These are phyloP conservation scores for Plicaturopsis crispa DNA, from an alignment of 768 basidiomycete genomes.

Conservation along the genomic window DNA sequence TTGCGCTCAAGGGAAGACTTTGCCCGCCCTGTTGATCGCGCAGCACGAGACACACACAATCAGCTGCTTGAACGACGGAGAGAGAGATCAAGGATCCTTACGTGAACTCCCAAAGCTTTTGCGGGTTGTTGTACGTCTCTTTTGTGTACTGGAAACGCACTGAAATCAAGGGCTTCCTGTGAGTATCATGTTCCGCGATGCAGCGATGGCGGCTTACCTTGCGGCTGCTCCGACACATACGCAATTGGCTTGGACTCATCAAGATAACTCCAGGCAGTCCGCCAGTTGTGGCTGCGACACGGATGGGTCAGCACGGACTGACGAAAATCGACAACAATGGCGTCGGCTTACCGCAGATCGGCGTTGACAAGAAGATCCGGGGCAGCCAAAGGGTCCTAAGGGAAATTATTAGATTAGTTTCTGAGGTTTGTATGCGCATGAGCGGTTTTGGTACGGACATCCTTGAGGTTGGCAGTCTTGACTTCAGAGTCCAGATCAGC, in stretches of 20 bases:
- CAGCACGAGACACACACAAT: too few relatives aligned
- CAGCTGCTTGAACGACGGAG: too few relatives aligned
- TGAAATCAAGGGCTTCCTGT: conserved; percentile 12
- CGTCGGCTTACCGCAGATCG: too few relatives aligned
- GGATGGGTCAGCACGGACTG: too few relatives aligned
- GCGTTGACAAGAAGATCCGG: conserved; percentile 39
- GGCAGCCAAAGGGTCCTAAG: conserved; percentile 34
- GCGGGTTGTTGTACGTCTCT: conserved; percentile 59
- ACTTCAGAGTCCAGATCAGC: conserved; percentile 51
- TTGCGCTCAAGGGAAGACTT: too few relatives aligned
- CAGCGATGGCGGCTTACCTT: too few relatives aligned
- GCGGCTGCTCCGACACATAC: too few relatives aligned
- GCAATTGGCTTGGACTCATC: conserved; percentile 17
- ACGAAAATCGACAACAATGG: too few relatives aligned
- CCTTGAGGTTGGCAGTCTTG: conserved; percentile 47
- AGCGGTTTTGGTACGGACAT: conserved; percentile 19
- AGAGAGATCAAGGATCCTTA: too few relatives aligned
- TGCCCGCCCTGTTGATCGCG: too few relatives aligned
- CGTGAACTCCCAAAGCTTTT: conserved; percentile 53
- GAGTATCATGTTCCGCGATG: conserved; percentile 1
- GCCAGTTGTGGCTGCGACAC: too few relatives aligned
- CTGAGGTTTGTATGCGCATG: neutral
- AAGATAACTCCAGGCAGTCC: neutral
- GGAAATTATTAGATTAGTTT: too few relatives aligned
- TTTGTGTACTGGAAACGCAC: conserved; percentile 55